Base-by-base conservation (phyloP, 768 basidiomycete species). In the Mycena pura region DNA sequence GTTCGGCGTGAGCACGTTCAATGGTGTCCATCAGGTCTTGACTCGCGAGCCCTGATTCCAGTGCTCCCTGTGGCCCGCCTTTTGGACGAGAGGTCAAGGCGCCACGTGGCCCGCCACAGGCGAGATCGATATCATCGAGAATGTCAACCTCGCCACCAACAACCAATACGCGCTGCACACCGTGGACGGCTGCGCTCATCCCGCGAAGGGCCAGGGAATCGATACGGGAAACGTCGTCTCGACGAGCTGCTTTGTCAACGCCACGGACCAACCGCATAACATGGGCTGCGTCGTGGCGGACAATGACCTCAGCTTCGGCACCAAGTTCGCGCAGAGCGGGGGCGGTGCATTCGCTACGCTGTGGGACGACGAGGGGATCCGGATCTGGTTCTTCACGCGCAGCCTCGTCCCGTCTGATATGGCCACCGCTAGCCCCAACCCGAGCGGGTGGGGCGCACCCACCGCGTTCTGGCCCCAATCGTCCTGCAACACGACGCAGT, bases 121-220 rank as follows among this genome's bases (percentile, higher is more conserved):
- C 54, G 87, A 84, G 69, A 80, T 84, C 52, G 87, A 88, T 68
- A 86, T 87, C 46, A 75, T 87, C 49, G 87, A 90, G 68, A 43
- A 43, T 13, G 40, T 53, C 25, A 53, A 53, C 15, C 39, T 53
- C 39, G 39, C 81, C 77, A 24, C 66, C 14, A 66, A 69, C 51
- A 88, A 88, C 69, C 86, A 86, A 67, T 79, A 83, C 73, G 82
- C 87, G 7, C 69, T 88, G 36, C 87, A 88, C 65, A 81, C 82
- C n/a, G 72, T 70, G 7, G 46, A 63, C 10, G 82, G 81, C 24
- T 84, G 82, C 57, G 62, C 68, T 21, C 76, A 77, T 24, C 53
- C 51, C 15, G 51, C 40, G 24, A 57, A 21, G 64, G 60, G 8
- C 70, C 69, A 24, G 64, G 68, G 21, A 19, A 62, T 32, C 77